phyloP scores from a whole-genome alignment of 1,284 basidiomycete genomes.

The Marasmius tenuissimus region DNA sequence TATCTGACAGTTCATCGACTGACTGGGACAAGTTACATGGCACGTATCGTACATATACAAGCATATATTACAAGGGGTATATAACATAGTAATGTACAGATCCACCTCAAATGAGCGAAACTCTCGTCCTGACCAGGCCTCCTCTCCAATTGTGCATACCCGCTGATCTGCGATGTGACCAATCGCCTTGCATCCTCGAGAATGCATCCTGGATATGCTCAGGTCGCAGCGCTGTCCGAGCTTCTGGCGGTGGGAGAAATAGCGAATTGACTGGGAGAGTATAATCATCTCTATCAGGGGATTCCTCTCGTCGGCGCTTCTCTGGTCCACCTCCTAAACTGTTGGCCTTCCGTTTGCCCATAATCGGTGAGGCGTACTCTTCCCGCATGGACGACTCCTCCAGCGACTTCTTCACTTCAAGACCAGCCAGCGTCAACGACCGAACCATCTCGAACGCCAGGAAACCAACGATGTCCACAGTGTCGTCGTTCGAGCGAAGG shows the following conservation, averaged over 20 bases:
- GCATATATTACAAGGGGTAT: too few relatives aligned
- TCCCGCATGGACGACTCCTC: constrained; percentile 73
- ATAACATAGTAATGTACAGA: background rate
- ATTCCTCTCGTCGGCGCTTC: constrained; percentile 63
- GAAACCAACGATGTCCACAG: constrained; percentile 95
- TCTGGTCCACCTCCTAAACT: constrained; percentile 44
- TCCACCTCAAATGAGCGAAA: constrained; percentile 69
- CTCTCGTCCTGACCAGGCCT: constrained; percentile 75
- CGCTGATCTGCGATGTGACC: constrained; percentile 74
- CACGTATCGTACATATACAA: too few relatives aligned
- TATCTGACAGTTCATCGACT: too few relatives aligned
- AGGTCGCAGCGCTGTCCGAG: constrained; percentile 72
- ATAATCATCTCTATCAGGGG: constrained; percentile 59
- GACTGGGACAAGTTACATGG: too few relatives aligned
- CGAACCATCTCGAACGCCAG: constrained; percentile 97
- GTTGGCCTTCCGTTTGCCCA: constrained; percentile 69
- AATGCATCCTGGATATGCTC: constrained; percentile 91
- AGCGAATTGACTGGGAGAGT: constrained; percentile 67
- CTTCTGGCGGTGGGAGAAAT: constrained; percentile 79
- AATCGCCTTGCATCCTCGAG: constrained; percentile 82
- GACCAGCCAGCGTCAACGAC: constrained; percentile 84
- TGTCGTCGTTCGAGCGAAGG: constrained; percentile 92
- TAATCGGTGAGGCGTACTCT: constrained; percentile 60
- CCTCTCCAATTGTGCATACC: constrained; percentile 89
- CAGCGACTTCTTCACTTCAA: constrained; percentile 77